Evolutionary conservation across 2,329 filamentous ascomycete genomes (phyloP), one percentile per base, ranked within the genome.

Genomic region (Colletotrichum ledebouriae): DNA sequence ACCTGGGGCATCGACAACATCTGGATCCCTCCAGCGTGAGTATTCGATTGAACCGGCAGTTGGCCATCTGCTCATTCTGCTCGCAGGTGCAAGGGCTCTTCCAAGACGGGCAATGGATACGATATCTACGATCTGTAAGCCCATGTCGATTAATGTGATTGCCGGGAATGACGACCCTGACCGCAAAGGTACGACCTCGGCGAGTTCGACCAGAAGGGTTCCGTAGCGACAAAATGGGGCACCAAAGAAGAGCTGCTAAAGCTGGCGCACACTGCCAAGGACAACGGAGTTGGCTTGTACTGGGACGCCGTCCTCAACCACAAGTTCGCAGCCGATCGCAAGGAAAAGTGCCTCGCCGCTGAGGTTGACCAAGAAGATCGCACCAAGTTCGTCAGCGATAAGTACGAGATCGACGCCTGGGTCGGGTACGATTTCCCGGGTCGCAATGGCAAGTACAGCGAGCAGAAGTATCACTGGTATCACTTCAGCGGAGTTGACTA

Each of bases 241-340:
- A 82, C 83, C 3, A 88, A 88, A 72, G 84, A 88, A 46, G 89
- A 93, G 68, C 81, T 93, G 6, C 67, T 86, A 4, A 80, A 82
- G 22, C 77, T 93, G 49, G 79, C 82, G 10, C 76, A 81, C 25
- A 79, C 82, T 7, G 89, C 89, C 3, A 84, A 87, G 55, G 80
- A 86, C 25, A 74, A 85, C 44, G 86, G 84, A 0, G 82, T 93
- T 6, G 87, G 87, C 0, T 76, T 92, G 1, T 88, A 91, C 72
- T 93, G 89, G 87, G 91, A 93, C 76, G 89, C 90, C 2, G 90
- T 93, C 2, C 81, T 93, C 37, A 93, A 93, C 74, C 91, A 93
- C 77, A 92, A 91, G 76, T 90, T 90, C n/a, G 90, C 86, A 3
- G 91, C 90, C 15, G 91, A 93, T 75, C 84, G 82, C 59, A 88